Base-by-base conservation (phyloP, 495 filamentous ascomycete genomes). In the Penicillium arizonense region DNA sequence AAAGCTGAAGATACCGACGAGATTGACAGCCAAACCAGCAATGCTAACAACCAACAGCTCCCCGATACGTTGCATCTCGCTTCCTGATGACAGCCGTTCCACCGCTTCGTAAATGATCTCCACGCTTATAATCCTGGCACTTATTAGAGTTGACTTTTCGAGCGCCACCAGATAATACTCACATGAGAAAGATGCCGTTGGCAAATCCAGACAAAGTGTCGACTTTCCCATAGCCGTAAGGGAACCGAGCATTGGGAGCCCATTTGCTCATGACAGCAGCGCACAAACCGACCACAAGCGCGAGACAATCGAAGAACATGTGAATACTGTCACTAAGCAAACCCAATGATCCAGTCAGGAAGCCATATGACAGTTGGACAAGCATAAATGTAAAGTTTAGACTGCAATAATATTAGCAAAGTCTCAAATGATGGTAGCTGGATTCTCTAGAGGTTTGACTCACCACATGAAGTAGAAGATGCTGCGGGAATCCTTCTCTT, bases 241-340 rank as follows among this genome's bases (percentile, higher is more conserved):
- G 94, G 57, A 96, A 97, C 16, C 86, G 71, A 55, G 85, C 75
- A 63, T 85, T 96, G 1, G 91, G 87, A 1, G 91, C 91, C 93
- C 93, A 97, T 70, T 97, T 97, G 64, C 90, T 95, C 79, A 95
- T 93, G 11, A 99, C 90, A 10, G 95, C 87, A n/a, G 94, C 94
- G 59, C 90, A 90, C 8, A 99, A 80, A 12, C 94, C 94, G 13
- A 97, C 89, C 1, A 88, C 86, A 18, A 99, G 79, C 16, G 94
- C 94, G 12, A 96, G 80, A 57, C 94, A 99, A 68, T 99, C 94
- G 57, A 99, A 99, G 65, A 99, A 95, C 94, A 99, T 99, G 70
- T 99, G 94, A 54, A 99, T 95, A 63, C 90, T 96, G 69, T 99
- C 94, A 58, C 90, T 96, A 4, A 99, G 84, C 3, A 99, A 78